Percentiles rank a stretch among this genome's conserved stretches.
Evolutionary conservation across 164 flowering plant genomes (phyloP).

Genomic region (Macadamia integrifolia): DNA sequence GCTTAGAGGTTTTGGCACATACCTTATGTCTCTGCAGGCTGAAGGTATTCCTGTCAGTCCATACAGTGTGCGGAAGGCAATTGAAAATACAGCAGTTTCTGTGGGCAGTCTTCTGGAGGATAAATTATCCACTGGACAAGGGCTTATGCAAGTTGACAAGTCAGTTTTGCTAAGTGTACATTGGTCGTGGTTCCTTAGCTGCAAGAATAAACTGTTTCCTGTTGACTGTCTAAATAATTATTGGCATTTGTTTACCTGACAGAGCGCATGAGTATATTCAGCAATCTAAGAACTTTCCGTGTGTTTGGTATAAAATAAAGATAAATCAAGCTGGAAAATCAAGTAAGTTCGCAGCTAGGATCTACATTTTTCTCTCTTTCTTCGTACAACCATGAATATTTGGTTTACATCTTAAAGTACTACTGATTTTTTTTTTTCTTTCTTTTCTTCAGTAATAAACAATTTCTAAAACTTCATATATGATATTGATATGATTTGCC

Average conservation of each 20-base stretch:
- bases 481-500: no score
- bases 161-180: constrained; percentile 21
- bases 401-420: no score
- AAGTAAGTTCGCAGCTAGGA: constrained; percentile 34
- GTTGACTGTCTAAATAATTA: neutral
- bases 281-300: constrained; percentile 42
- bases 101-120: constrained; percentile 72
- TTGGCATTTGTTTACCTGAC: constrained; percentile 14
- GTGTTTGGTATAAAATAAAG: constrained; percentile 65
- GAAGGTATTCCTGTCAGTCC: constrained; percentile 86
- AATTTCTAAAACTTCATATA: no score
- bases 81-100: constrained; percentile 74
- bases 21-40: constrained; percentile 44
- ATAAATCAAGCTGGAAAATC: constrained; percentile 67
- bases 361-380: neutral
- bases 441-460: no score
- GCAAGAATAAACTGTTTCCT: neutral
- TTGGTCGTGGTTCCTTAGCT: neutral
- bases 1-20: neutral
- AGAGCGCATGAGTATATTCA: constrained; percentile 81
- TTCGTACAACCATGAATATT: neutral
- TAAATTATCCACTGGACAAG: constrained; percentile 81
- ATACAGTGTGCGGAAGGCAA: constrained; percentile 71
- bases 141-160: constrained; percentile 99
- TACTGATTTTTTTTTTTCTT: no score